Evolutionary conservation across 2,329 filamentous ascomycete genomes (phyloP).

Genomic region (Trichoderma guizhouense): DNA sequence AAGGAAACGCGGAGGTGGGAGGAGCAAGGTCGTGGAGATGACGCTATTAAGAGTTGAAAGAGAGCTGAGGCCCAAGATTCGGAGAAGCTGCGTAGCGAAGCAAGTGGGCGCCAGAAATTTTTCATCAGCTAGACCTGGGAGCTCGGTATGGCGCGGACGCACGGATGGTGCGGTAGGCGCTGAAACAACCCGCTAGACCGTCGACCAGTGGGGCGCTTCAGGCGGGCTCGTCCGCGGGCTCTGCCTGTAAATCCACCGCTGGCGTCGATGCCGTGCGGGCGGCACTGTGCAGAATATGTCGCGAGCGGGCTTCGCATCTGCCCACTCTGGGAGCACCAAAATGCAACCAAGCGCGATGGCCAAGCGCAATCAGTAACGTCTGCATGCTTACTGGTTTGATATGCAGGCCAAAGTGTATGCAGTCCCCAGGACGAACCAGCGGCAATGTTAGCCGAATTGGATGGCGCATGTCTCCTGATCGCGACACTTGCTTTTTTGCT

Average conservation of each 20-base stretch:
- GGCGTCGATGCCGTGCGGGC: neutral
- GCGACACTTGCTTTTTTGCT: neutral
- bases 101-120: conserved; percentile 15
- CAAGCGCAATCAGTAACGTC: neutral
- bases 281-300: conserved; percentile 3
- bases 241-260: neutral
- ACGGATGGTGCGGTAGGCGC: conserved; percentile 12
- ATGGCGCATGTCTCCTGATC: conserved; percentile 15
- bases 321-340: neutral
- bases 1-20: conserved; percentile 5
- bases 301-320: neutral
- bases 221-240: conserved; percentile 3
- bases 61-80: conserved; percentile 8
- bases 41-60: conserved; percentile 15
- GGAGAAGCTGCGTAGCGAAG: conserved; percentile 5
- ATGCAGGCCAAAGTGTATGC: conserved; percentile 14
- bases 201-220: conserved; percentile 7
- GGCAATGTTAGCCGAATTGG: neutral
- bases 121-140: conserved; percentile 7
- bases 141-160: conserved; percentile 16
- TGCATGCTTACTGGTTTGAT: neutral
- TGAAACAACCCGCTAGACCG: conserved; percentile 10
- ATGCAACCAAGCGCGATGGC: neutral
- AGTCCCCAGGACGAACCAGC: neutral
- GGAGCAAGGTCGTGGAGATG: conserved; percentile 13